Evolutionary conservation across 768 basidiomycete species (phyloP).

Genomic region (Macrolepiota albuminosa): DNA sequence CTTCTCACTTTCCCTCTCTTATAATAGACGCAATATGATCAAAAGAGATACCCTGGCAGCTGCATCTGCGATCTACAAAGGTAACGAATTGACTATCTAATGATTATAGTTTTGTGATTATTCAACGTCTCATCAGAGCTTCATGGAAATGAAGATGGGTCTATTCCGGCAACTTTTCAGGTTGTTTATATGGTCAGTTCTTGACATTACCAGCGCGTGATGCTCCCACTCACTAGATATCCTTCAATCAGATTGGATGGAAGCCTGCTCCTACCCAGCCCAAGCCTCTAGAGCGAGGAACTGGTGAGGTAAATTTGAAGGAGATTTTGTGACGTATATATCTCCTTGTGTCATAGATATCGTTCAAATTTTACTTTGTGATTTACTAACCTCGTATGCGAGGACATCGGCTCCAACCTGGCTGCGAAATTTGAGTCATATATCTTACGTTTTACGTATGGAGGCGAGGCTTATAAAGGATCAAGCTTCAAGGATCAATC

Average conservation of each 20-base stretch:
- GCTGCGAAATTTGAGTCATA: background rate
- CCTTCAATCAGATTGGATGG: constrained; percentile 37
- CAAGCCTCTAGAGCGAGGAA: constrained; percentile 40
- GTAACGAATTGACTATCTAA: constrained; percentile 31
- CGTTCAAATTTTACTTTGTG: background rate
- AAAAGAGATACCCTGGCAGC: constrained; percentile 87
- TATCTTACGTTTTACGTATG: background rate
- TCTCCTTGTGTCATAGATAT: background rate
- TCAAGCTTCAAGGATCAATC: no score
- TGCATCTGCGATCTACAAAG: constrained; percentile 91
- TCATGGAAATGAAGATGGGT: constrained; percentile 79
- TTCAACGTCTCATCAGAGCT: constrained; percentile 47
- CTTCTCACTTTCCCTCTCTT: background rate
- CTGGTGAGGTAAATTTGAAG: constrained; percentile 39
- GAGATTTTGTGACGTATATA: constrained; percentile 28
- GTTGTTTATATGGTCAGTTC: constrained; percentile 85
- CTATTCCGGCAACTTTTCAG: constrained; percentile 93
- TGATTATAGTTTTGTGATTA: background rate
- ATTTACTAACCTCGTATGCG: background rate
- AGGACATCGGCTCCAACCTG: background rate
- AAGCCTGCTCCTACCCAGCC: constrained; percentile 39
- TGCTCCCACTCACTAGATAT: background rate
- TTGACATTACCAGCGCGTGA: background rate
- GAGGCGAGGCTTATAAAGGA: background rate
- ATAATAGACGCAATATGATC: constrained; percentile 54